Base-by-base conservation (phyloP, 2,329 filamentous ascomycete species). In the Hansfordia pulvinata region DNA sequence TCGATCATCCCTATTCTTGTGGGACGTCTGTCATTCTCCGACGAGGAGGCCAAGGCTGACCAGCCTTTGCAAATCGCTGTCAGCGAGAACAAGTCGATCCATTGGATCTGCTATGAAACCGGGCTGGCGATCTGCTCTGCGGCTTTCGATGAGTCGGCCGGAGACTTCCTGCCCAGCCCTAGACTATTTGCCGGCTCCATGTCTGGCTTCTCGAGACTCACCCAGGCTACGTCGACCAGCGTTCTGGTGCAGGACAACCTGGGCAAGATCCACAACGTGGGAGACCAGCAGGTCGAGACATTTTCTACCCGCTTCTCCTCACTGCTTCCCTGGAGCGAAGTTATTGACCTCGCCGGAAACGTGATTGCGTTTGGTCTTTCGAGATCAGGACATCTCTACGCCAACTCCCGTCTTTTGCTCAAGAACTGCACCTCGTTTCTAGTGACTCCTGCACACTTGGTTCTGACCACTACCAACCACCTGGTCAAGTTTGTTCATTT, bases 401-500 rank as follows among this genome's bases (percentile, higher is more conserved):
- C 78, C 20, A 81, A 86, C 44, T 72, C 76, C 3, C 70, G 66
- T 10, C 59, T 80, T 5, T 57, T 94, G 23, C 71, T 76, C 10
- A 84, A 81, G 49, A 93, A 90, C 40, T 93, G 85, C 51, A 96
- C 88, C 0, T 98, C 90, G 0, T 96, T 93, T 41, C 49, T 85
- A 5, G 56, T 86, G 15, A 93, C 88, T 0, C 62, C 75, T 0
- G 71, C 74, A 12, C 88, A 96, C 56, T 61, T 98, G 10, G 73
- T 96, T 31, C 85, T 88, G 44, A 98, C 90, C 1, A 98, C 90
- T 1, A 85, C 77, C 32, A 85, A 85, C 36, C 86, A 96, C 48
- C 62, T 94, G 4, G 63, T 98, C 35, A 98, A 98, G 51, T 94
- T 94, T 50, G 76, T 94, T 10, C 88, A 98, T 49, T 56, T 96